Conservation (phyloP, 352 stramenopile genomes). For the Phytophthora pinifolia region DNA sequence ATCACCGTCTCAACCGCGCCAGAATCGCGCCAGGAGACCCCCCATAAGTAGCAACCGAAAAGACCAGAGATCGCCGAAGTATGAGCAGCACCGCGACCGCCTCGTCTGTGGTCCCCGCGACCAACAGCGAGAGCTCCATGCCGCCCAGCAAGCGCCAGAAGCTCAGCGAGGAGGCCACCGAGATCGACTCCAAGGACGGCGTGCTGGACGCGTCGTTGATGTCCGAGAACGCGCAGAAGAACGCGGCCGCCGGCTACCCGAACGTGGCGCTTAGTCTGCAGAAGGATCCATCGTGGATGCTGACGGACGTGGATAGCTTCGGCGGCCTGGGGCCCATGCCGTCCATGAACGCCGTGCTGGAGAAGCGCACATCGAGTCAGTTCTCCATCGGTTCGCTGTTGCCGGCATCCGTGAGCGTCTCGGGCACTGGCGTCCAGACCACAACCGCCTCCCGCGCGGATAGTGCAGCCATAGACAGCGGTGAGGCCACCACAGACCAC, state of each 20-base stretch:
- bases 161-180: constrained; percentile 32
- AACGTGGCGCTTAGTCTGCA: constrained; percentile 60
- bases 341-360: constrained; percentile 64
- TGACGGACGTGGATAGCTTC: constrained; percentile 71
- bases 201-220: constrained; percentile 15
- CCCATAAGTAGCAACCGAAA: not conserved
- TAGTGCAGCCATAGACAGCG: constrained; percentile 12
- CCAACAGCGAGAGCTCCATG: constrained; percentile 7
- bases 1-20: not conserved
- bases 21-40: constrained; percentile 1
- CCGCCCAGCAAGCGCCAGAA: constrained; percentile 60
- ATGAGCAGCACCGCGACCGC: constrained; percentile 26
- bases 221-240: constrained; percentile 27
- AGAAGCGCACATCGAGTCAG: constrained; percentile 73
- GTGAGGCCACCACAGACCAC: constrained; percentile 30
- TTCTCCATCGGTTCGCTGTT: constrained; percentile 80
- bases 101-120: not conserved
- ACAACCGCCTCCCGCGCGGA: constrained; percentile 15
- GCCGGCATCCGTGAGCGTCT: constrained; percentile 34
- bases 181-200: constrained; percentile 29
- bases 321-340: constrained; percentile 62
- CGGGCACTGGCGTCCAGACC: constrained; percentile 7
- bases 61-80: not conserved
- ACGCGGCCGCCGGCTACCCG: constrained; percentile 25
- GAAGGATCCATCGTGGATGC: constrained; percentile 79